Evolutionary conservation across 768 basidiomycete genomes (phyloP), one percentile per base, ranked within the genome.

Genomic region (Lactarius pseudohatsudake): DNA sequence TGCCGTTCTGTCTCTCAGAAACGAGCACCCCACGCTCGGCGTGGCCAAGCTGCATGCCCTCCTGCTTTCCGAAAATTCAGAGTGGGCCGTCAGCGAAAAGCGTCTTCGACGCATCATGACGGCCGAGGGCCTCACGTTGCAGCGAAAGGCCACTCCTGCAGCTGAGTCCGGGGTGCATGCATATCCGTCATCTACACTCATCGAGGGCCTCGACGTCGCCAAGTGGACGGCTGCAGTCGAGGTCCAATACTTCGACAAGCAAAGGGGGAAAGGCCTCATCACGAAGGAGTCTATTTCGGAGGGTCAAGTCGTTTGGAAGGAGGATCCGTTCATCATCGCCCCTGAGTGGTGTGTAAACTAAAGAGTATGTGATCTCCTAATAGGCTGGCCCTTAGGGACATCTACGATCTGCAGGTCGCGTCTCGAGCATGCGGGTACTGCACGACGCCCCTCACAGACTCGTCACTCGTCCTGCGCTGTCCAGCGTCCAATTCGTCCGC

Each of bases 1-100:
- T 3, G 84, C 84, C 2, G 78, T 92, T 47, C 73, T 83, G 9
- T 73, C 80, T 11, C 80, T 94, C 18, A 86, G 86, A 70, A 74
- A 76, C 18, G 77, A 79, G 53, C 79, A 92, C 57, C 88, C 91
- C 0, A 75, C 80, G 0, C 80, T 91, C 22, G 94, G 93, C 3
- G 85, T 91, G 50, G 72, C 81, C 20, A 95, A 92, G 77, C 80
- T 92, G 3, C 88, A 91, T 63, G 78, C 82, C 2, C 80, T 85
- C 7, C 77, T 95, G 10, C 81, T 89, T 15, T 75, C 80, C 15
- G 76, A 79, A 11, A 77, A 90, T 70, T 84, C 90, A 2, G 79
- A 82, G 28, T 95, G 92, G 91, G 75, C 82, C 0, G 90, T 94
- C 69, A 91, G 91, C 74, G 94, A 95, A 76, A 94, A 93, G 72